These are phyloP conservation scores for Cyphellophora attinorum DNA, from an alignment of 2,329 filamentous ascomycete genomes.

Conservation along the genomic window DNA sequence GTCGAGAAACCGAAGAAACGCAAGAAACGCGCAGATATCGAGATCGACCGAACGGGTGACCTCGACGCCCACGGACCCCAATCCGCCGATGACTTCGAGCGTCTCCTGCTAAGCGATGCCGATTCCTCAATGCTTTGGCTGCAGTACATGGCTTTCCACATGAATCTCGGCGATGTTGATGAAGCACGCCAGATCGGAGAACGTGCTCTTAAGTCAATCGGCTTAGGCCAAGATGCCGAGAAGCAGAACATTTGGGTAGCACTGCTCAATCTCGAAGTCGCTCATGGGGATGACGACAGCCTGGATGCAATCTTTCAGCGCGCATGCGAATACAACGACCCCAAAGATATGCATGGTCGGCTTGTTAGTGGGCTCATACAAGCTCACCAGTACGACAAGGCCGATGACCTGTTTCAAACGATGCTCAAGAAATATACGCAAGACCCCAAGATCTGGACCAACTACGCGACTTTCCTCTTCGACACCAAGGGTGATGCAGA, in stretches of 20 bases:
- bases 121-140: slow-evolving; percentile 94
- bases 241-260: slow-evolving; percentile 95
- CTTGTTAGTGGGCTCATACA: slow-evolving; percentile 93
- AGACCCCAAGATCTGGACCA: slow-evolving; percentile 74
- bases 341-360: slow-evolving; percentile 78
- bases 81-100: slow-evolving; percentile 84
- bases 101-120: slow-evolving; percentile 80
- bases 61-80: slow-evolving; percentile 82
- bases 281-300: slow-evolving; percentile 73
- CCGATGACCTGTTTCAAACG: slow-evolving; percentile 75
- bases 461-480: slow-evolving; percentile 91
- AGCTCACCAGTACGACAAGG: slow-evolving; percentile 74
- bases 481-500: slow-evolving; percentile 59
- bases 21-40: slow-evolving; percentile 64
- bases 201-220: slow-evolving; percentile 82
- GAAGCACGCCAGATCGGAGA: slow-evolving; percentile 85
- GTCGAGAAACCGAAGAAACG: slow-evolving; percentile 55
- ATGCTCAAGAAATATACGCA: slow-evolving; percentile 83
- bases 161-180: slow-evolving; percentile 78
- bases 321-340: slow-evolving; percentile 88
- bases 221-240: slow-evolving; percentile 80
- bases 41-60: slow-evolving; percentile 84
- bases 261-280: slow-evolving; percentile 85
- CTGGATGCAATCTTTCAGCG: slow-evolving; percentile 82
- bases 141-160: slow-evolving; percentile 97